These are phyloP conservation scores for Diaporthe sp. DNA, from an alignment of 2,329 filamentous ascomycete species.

Conservation along the genomic window DNA sequence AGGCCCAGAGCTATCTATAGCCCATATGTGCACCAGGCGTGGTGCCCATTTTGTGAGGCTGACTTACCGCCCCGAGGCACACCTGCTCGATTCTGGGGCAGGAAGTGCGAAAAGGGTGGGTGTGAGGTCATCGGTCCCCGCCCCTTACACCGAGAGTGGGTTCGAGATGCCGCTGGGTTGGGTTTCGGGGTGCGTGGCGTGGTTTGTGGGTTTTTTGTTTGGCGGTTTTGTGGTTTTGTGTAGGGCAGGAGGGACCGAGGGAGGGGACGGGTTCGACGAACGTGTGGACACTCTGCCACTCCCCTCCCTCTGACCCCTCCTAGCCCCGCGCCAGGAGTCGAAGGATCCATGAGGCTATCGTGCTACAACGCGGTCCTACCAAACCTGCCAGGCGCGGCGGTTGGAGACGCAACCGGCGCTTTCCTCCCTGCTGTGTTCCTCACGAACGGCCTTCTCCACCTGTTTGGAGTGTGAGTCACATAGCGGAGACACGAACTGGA, in stretches of 20 bases:
- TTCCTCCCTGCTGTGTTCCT: neutral
- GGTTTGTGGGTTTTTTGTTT: neutral
- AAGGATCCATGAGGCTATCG: constrained; percentile 16
- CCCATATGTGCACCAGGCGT: neutral
- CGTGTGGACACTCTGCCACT: neutral
- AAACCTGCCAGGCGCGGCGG: constrained; percentile 16
- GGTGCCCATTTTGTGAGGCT: constrained; percentile 2
- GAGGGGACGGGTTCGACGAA: neutral
- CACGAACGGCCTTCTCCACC: neutral
- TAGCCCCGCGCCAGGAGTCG: neutral
- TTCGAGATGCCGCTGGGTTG: constrained; percentile 25
- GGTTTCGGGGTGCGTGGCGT: constrained; percentile 9
- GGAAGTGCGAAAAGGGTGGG: neutral
- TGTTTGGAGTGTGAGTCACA: constrained; percentile 21
- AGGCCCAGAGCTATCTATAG: constrained; percentile 5
- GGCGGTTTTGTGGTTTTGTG: neutral
- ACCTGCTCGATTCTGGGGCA: neutral
- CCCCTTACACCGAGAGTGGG: constrained; percentile 18
- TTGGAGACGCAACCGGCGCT: constrained; percentile 1
- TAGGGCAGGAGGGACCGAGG: constrained; percentile 1
- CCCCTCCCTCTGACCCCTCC: neutral
- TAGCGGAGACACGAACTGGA: constrained; percentile 2
- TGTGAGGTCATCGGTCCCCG: constrained; percentile 21
- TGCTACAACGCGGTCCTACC: constrained; percentile 7
- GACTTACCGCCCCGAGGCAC: constrained; percentile 23